Conservation (phyloP, 495 filamentous ascomycete genomes). For the Neurospora sp. region DNA sequence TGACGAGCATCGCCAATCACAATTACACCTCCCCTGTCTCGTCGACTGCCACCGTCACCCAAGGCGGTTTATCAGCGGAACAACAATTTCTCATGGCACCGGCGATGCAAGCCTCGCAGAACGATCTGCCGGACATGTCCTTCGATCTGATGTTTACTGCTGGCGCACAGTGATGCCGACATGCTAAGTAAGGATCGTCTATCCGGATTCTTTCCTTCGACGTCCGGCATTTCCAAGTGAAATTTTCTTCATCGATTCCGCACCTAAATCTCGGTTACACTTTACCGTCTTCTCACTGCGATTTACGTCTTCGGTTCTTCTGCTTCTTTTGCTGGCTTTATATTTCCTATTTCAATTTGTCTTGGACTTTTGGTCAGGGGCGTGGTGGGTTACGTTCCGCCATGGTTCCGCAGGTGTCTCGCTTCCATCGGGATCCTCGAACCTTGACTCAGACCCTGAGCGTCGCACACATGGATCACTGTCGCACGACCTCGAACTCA, state of each 20-base stretch:
- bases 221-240: not conserved
- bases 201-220: constrained; percentile 7
- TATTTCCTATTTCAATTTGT: not conserved
- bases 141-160: constrained; percentile 21
- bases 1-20: constrained; percentile 22
- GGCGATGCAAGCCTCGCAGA: constrained; percentile 1
- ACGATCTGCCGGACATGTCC: constrained; percentile 17
- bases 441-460: not conserved
- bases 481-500: not conserved
- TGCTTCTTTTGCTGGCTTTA: not conserved
- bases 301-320: constrained; percentile 1
- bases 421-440: not conserved
- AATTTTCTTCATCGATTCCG: not conserved
- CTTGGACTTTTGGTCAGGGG: not conserved
- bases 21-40: constrained; percentile 29
- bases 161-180: not conserved
- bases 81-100: constrained; percentile 6
- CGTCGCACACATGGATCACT: not conserved
- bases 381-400: not conserved
- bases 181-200: not conserved
- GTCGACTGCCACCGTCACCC: constrained; percentile 31
- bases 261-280: constrained; percentile 1
- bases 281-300: not conserved
- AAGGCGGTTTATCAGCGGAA: constrained; percentile 13
- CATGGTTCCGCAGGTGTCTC: not conserved